phyloP scores from a whole-genome alignment of 1,284 basidiomycete genomes.

The Sanghuangporus baumii region DNA sequence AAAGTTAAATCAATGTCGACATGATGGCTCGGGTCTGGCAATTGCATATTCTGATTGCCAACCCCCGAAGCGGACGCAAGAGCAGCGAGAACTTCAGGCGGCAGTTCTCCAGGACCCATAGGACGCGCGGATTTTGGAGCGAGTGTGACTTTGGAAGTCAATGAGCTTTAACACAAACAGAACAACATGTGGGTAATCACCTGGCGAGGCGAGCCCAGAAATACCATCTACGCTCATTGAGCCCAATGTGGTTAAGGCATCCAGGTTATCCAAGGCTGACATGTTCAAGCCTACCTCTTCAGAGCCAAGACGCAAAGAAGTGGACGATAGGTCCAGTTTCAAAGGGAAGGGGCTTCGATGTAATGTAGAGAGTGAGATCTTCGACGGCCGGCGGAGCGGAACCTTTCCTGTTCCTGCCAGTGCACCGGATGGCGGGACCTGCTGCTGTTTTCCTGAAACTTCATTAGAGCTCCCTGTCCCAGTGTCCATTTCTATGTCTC shows the following conservation, averaged over 20 bases:
- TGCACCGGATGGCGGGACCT: slow-evolving; percentile 10
- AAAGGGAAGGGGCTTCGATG: slow-evolving; percentile 62
- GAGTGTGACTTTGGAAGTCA: slow-evolving; percentile 45
- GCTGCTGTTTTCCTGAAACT: neutral
- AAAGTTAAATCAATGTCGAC: slow-evolving; percentile 40
- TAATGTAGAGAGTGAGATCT: slow-evolving; percentile 71
- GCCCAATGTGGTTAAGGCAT: slow-evolving; percentile 15
- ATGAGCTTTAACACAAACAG: neutral
- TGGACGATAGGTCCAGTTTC: slow-evolving; percentile 67
- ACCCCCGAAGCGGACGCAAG: slow-evolving; percentile 39
- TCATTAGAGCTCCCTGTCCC: neutral
- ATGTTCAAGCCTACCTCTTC: slow-evolving; percentile 47
- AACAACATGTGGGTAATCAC: neutral
- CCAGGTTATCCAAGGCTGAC: slow-evolving; percentile 33
- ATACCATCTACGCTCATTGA: slow-evolving; percentile 18
- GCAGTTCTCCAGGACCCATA: slow-evolving; percentile 44
- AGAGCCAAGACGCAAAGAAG: slow-evolving; percentile 53
- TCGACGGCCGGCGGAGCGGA: slow-evolving; percentile 52
- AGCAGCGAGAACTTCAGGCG: slow-evolving; percentile 55
- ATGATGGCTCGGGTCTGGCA: slow-evolving; percentile 17
- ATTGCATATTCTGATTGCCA: slow-evolving; percentile 11
- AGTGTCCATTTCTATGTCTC: slow-evolving; percentile 13
- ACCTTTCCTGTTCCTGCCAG: slow-evolving; percentile 19
- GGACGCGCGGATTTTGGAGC: slow-evolving; percentile 69
- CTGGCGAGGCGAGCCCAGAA: slow-evolving; percentile 56